These are phyloP conservation scores for Hypoxylon cercidicola DNA, from an alignment of 495 filamentous ascomycete genomes.

Conservation along the genomic window DNA sequence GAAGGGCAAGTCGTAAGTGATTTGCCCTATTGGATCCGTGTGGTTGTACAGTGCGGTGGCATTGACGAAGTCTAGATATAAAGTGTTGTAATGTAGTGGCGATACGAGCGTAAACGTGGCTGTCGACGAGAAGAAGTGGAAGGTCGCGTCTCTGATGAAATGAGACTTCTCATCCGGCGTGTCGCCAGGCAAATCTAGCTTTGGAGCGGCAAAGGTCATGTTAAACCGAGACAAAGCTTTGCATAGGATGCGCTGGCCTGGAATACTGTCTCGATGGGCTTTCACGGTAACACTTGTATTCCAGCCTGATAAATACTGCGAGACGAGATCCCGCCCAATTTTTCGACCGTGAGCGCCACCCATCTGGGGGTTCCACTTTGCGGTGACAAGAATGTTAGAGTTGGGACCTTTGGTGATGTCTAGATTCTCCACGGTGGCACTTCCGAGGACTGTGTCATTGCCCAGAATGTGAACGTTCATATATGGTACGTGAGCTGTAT, in stretches of 20 bases:
- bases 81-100: constrained; percentile 73
- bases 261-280: constrained; percentile 75
- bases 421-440: constrained; percentile 71
- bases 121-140: constrained; percentile 86
- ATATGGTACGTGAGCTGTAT: constrained; percentile 82
- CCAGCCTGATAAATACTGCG: constrained; percentile 85
- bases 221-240: constrained; percentile 73
- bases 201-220: constrained; percentile 75
- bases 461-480: constrained; percentile 76
- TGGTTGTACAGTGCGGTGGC: constrained; percentile 88
- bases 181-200: constrained; percentile 65
- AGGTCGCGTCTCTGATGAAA: constrained; percentile 87
- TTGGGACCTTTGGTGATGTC: constrained; percentile 75
- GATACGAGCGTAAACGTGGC: constrained; percentile 86
- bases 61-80: constrained; percentile 81
- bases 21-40: constrained; percentile 77
- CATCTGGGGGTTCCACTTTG: constrained; percentile 76
- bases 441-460: constrained; percentile 79
- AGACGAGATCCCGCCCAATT: constrained; percentile 77
- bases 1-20: constrained; percentile 78
- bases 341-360: constrained; percentile 68
- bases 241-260: constrained; percentile 76
- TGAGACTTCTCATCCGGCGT: constrained; percentile 58
- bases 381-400: constrained; percentile 71
- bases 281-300: constrained; percentile 82